These are phyloP conservation scores for Penicillium dipodomyicola DNA, from an alignment of 495 filamentous ascomycete genomes.

Conservation along the genomic window DNA sequence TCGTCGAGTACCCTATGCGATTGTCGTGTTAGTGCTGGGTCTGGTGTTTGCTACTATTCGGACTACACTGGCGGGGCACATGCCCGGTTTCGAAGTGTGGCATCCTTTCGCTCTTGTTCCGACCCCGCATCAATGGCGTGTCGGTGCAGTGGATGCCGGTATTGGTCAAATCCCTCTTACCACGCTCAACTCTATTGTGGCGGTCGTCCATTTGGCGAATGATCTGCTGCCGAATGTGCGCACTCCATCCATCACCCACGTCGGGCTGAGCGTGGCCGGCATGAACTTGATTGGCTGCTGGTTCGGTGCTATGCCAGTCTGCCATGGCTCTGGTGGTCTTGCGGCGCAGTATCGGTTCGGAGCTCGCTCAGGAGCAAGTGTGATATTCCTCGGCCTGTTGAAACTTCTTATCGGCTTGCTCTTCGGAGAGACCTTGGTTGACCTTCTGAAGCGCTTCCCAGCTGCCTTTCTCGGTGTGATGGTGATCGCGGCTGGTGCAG, in stretches of 20 bases:
- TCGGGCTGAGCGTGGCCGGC: conserved; percentile 73
- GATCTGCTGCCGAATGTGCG: conserved; percentile 69
- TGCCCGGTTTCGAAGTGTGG: conserved; percentile 53
- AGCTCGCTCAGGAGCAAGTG: conserved; percentile 77
- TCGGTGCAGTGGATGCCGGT: conserved; percentile 56
- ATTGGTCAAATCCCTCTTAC: conserved; percentile 88
- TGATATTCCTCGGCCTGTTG: conserved; percentile 72
- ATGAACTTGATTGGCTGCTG: conserved; percentile 86
- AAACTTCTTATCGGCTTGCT: conserved; percentile 76
- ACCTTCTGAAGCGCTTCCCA: conserved; percentile 68
- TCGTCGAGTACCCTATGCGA: conserved; percentile 68
- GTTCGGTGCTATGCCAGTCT: conserved; percentile 95
- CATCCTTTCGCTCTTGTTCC: conserved; percentile 46
- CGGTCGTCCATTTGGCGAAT: conserved; percentile 68
- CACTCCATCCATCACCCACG: conserved; percentile 63
- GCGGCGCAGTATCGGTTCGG: conserved; percentile 90
- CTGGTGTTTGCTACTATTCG: conserved; percentile 53
- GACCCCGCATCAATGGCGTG: conserved; percentile 40
- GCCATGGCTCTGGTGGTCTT: conserved; percentile 87
- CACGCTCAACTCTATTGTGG: conserved; percentile 85
- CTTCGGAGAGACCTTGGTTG: conserved; percentile 65
- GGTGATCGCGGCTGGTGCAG: conserved; percentile 84
- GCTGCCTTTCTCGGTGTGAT: conserved; percentile 74
- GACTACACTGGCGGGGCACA: conserved; percentile 28
- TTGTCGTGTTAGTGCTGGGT: conserved; percentile 66